Evolutionary conservation across 495 filamentous ascomycete genomes (phyloP).

Genomic region (Tetracladium setigerum): DNA sequence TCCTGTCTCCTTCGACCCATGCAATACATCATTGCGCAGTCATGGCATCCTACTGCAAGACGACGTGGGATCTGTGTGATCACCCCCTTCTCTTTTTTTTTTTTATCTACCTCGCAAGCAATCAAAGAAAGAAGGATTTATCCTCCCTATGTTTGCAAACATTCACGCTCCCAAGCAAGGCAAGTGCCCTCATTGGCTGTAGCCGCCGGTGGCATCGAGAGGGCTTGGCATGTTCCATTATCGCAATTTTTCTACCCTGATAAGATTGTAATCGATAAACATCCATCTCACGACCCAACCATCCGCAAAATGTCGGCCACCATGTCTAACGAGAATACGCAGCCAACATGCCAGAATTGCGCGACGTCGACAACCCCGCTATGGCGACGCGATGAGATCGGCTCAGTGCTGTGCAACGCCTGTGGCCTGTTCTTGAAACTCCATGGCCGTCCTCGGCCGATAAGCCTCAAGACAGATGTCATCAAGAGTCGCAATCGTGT

Average conservation of each 20-base stretch:
- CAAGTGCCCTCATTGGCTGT: no score
- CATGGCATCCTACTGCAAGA: constrained; percentile 7
- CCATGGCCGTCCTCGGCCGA: constrained; percentile 85
- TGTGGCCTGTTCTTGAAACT: constrained; percentile 97
- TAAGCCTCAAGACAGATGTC: constrained; percentile 96
- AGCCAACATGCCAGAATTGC: constrained; percentile 98
- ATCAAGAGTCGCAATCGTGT: constrained; percentile 99
- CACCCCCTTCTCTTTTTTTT: no score
- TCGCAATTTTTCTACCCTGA: no score
- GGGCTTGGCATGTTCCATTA: no score
- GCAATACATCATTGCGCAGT: no score
- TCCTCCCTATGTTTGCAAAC: no score
- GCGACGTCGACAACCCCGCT: constrained; percentile 90
- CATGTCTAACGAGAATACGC: constrained; percentile 53
- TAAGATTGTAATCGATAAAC: no score
- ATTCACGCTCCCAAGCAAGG: no score
- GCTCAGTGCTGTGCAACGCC: constrained; percentile 97
- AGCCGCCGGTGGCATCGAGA: no score
- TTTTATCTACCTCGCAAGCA: no score
- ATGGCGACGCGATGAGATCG: constrained; percentile 94
- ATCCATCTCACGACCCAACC: no score
- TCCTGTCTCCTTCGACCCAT: not conserved
- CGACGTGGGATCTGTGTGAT: not conserved
- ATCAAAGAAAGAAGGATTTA: no score
- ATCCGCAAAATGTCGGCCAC: constrained; percentile 33